Evolutionary conservation across 805 yeast genomes (phyloP).

Genomic region (Soucietia sequanensis): DNA sequence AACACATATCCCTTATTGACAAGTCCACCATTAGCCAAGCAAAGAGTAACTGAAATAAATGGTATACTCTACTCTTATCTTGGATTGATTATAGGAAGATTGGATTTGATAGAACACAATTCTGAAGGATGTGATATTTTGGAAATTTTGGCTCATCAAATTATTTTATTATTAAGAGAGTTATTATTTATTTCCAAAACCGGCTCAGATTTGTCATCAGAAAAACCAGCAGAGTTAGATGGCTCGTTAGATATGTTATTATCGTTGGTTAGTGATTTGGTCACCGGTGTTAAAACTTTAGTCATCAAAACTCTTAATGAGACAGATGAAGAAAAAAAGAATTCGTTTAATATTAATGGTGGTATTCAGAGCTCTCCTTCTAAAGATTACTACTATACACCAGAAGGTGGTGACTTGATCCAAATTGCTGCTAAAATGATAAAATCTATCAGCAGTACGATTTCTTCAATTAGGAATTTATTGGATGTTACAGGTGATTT

Average conservation of each 20-base stretch:
- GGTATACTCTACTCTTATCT: constrained; percentile 58
- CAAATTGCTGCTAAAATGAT: constrained; percentile 61
- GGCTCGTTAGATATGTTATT: constrained; percentile 55
- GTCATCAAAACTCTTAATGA: constrained; percentile 55
- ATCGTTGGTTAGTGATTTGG: constrained; percentile 62
- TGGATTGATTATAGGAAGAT: constrained; percentile 68
- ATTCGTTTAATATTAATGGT: constrained; percentile 3
- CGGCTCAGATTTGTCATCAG: constrained; percentile 38
- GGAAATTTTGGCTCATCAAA: constrained; percentile 66
- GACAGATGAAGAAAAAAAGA: constrained; percentile 29
- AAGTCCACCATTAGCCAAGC: constrained; percentile 60
- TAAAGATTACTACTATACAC: constrained; percentile 51
- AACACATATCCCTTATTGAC: constrained; percentile 45
- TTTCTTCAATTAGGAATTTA: constrained; percentile 49
- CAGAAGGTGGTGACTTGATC: constrained; percentile 66
- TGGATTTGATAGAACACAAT: constrained; percentile 76
- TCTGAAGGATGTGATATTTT: constrained; percentile 65
- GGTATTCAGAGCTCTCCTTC: constrained; percentile 5
- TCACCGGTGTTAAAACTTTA: constrained; percentile 59
- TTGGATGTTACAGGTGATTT: constrained; percentile 66
- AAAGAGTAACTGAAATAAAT: constrained; percentile 63
- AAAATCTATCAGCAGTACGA: constrained; percentile 48
- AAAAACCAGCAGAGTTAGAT: constrained; percentile 43
- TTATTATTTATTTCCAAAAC: constrained; percentile 57
- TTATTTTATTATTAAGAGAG: constrained; percentile 63